phyloP scores from a whole-genome alignment of 441 rosid genomes.

The Metrosideros polymorpha region DNA sequence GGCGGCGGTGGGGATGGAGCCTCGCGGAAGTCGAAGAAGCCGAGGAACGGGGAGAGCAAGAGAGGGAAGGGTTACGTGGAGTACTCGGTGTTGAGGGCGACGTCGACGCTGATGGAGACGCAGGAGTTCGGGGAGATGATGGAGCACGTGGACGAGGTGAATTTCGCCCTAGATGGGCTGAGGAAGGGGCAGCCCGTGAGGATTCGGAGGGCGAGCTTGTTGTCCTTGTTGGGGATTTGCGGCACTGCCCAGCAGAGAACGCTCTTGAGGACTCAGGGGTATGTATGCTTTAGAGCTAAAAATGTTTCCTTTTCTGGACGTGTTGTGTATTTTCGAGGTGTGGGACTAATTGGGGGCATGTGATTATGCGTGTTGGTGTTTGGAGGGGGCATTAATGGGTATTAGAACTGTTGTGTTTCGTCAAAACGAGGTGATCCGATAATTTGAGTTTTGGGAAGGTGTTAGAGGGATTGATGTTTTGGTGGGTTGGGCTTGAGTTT shows the following conservation, averaged over 20 bases:
- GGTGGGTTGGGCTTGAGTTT: background rate
- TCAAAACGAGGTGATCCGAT: background rate
- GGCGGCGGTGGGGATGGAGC: conserved; percentile 20
- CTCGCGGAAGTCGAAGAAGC: conserved; percentile 28
- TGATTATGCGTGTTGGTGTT: background rate
- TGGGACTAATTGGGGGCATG: background rate
- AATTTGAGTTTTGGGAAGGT: background rate
- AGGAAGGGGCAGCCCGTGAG: conserved; percentile 69
- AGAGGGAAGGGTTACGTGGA: conserved; percentile 2
- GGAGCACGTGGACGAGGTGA: conserved; percentile 98
- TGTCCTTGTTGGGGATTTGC: conserved; percentile 74
- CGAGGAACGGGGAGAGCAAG: conserved; percentile 17
- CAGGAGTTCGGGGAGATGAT: conserved; percentile 98
- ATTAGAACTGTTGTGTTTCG: background rate
- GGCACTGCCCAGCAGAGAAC: conserved; percentile 64
- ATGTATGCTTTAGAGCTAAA: conserved; percentile 5
- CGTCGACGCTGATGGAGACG: conserved; percentile 86
- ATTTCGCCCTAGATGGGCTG: conserved; percentile 90
- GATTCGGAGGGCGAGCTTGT: conserved; percentile 74
- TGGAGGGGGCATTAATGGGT: background rate
- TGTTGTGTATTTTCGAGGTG: background rate
- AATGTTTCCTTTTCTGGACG: background rate
- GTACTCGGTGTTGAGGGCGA: conserved; percentile 23
- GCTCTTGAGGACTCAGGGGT: conserved; percentile 67
- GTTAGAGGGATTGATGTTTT: background rate